A percentile compares a stretch with the other conserved stretches of the same genome.
These are phyloP conservation scores for Pleodorina starrii DNA, from an alignment of 139 green algal genomes.

Conservation along the genomic window DNA sequence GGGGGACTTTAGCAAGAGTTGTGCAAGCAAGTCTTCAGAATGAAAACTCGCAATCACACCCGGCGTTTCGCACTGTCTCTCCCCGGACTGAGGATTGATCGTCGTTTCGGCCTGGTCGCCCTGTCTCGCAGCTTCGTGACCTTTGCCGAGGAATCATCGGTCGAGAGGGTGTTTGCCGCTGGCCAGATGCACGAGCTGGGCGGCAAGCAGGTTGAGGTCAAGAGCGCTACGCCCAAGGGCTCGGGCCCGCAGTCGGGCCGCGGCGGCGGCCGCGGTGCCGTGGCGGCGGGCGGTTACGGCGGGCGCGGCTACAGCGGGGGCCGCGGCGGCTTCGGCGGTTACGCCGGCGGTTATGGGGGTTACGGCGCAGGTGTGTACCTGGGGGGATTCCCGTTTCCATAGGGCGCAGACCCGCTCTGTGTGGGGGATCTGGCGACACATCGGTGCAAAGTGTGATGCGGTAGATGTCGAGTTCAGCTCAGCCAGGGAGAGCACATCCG, in stretches of 20 bases:
- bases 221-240: slow-evolving; percentile 85
- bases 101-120: no score
- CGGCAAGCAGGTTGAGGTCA: slow-evolving; percentile 88
- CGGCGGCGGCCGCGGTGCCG: slow-evolving; percentile 7
- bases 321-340: background rate
- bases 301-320: slow-evolving; percentile 4
- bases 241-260: slow-evolving; percentile 59
- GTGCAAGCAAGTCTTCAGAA: no score
- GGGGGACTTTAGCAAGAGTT: no score
- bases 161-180: slow-evolving; percentile 74
- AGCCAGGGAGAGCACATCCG: no score
- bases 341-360: slow-evolving; percentile 13
- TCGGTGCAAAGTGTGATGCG: no score
- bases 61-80: no score
- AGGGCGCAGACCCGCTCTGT: no score
- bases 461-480: no score
- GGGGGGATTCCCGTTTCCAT: no score
- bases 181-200: slow-evolving; percentile 82
- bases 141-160: slow-evolving; percentile 82
- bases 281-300: slow-evolving; percentile 2
- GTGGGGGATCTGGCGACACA: no score
- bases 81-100: no score
- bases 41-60: no score
- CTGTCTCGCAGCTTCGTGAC: slow-evolving; percentile 89
- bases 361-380: slow-evolving; percentile 44